Base-by-base conservation (phyloP, 176 grass and related monocot species). In the Stipa capillata region DNA sequence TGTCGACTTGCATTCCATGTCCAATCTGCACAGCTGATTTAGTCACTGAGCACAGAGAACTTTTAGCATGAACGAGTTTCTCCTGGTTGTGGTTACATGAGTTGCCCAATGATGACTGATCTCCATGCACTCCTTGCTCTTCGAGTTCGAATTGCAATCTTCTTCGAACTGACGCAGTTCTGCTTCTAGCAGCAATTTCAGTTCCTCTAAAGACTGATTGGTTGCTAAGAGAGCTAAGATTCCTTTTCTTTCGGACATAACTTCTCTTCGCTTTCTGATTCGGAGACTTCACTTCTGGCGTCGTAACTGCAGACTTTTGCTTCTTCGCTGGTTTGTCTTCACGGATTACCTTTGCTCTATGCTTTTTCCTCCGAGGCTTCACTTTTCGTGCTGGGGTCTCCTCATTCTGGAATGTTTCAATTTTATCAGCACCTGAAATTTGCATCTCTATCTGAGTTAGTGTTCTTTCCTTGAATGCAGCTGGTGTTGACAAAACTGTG, bases 311-410 rank as follows among this genome's bases (percentile, higher is more conserved):
- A 48, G 44, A 11, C 20, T 87, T 87, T 66, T 81, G 61, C 23
- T 43, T 84, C 81, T 79, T 87, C 4, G 45, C 7, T 39, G 28
- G 34, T 34, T 62, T 84, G 21, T 49, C 59, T 54, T 94, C 88
- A 48, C 73, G 76, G 23, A 94, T 76, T 76, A 94, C 92, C 72
- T 91, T 91, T 67, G 92, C 83, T 59, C 88, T 91, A 33, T 91
- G 85, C n/a, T 78, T 88, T 77, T 78, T 91, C 85, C 83, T 86
- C 51, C 68, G 39, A 71, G 72, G 37, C 72, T 78, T 87, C 33
- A 11, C 52, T 69, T 77, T 85, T 55, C 17, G 47, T 69, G 50
- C 37, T 28, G 33, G 51, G 48, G 44, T 78, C 72, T 79, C 76
- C 68, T 68, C 70, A n/a, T n/a, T n/a, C n/a, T n/a, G n/a, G n/a